Percentiles rank a stretch among this genome's conserved stretches.
Conservation (phyloP, 768 basidiomycete genomes). For the Lactifluus hygrophoroides region DNA sequence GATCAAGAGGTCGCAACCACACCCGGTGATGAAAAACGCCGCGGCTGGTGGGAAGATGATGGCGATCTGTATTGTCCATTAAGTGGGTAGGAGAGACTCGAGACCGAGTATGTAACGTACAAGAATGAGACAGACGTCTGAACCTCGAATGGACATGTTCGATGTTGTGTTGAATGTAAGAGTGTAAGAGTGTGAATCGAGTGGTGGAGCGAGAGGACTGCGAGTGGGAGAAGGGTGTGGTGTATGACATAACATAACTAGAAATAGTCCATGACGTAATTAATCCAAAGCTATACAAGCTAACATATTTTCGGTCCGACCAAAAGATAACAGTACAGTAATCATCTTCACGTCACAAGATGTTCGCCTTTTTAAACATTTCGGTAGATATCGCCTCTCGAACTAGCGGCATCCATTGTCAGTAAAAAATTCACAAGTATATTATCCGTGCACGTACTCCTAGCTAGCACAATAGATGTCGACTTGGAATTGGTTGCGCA, state of each 20-base stretch:
- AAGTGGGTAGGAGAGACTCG: not conserved
- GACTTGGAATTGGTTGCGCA: conserved; percentile 48
- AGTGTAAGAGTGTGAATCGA: not conserved
- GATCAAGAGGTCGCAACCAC: conserved; percentile 80
- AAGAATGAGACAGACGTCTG: conserved; percentile 73
- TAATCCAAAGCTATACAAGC: not conserved
- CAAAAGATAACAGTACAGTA: no score
- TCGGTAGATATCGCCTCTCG: conserved; percentile 24
- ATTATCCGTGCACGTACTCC: conserved; percentile 31
- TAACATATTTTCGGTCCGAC: not conserved
- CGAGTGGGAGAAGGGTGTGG: not conserved
- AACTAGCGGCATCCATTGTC: conserved; percentile 19
- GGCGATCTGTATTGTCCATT: conserved; percentile 41
- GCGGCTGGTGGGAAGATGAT: conserved; percentile 80
- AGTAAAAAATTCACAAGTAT: no score
- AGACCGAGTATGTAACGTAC: conserved; percentile 31
- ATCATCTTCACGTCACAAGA: conserved; percentile 24
- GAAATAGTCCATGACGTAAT: not conserved
- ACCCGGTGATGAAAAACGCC: conserved; percentile 68
- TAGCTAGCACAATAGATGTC: conserved; percentile 39
- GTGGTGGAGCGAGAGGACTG: not conserved
- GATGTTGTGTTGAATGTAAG: conserved; percentile 1
- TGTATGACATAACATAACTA: no score
- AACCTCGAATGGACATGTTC: conserved; percentile 41
- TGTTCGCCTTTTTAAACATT: conserved; percentile 21